phyloP scores from a whole-genome alignment of 805 yeast species.

The Starmerella gropengiesseri region DNA sequence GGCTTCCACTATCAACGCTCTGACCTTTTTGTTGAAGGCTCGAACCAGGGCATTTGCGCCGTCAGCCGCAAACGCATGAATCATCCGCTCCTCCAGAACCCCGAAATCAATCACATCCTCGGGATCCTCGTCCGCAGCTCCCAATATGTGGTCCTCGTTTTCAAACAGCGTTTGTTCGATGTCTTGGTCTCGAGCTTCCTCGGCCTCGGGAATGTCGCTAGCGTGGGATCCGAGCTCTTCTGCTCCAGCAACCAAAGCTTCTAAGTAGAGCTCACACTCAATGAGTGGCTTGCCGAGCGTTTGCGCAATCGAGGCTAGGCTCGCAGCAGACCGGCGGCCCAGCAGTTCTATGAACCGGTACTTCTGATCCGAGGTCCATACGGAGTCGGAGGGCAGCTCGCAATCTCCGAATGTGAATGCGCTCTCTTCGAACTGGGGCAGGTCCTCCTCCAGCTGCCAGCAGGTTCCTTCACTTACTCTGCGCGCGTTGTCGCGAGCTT shows the following conservation, averaged over 20 bases:
- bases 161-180: conserved; percentile 1
- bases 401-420: not conserved
- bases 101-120: not conserved
- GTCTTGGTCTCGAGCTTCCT: conserved; percentile 10
- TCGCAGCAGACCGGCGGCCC: conserved; percentile 15
- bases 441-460: conserved; percentile 7
- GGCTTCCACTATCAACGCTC: not conserved
- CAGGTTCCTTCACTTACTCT: conserved; percentile 8
- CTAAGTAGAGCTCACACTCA: conserved; percentile 18
- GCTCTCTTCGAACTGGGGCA: not conserved
- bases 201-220: conserved; percentile 20
- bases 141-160: conserved; percentile 1
- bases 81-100: not conserved
- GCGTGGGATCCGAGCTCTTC: not conserved
- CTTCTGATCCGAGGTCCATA: conserved; percentile 19
- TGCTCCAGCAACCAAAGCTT: not conserved
- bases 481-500: conserved; percentile 10
- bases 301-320: conserved; percentile 15
- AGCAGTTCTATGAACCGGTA: conserved; percentile 16
- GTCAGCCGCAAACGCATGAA: not conserved
- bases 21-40: not conserved
- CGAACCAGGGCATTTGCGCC: not conserved
- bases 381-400: not conserved
- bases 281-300: conserved; percentile 13
- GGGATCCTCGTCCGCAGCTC: not conserved